Percentiles rank a stretch among this genome's conserved stretches.
Conservation (phyloP, 768 basidiomycete genomes). For the Hemileccinum impolitum region DNA sequence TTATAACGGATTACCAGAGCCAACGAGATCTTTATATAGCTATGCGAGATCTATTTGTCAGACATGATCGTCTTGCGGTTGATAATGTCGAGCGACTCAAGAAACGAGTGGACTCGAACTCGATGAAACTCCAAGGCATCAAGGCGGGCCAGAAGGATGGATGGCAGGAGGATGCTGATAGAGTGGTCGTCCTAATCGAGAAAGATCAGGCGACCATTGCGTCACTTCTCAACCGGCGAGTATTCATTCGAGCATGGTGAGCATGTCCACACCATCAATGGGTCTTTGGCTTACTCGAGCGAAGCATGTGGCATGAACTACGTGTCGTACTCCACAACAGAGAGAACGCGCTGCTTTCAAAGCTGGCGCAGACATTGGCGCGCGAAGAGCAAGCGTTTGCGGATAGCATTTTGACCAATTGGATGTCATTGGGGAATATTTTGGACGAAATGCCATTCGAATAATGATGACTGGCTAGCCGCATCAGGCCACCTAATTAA, state of each 20-base stretch:
- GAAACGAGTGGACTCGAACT: conserved; percentile 77
- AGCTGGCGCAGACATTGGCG: conserved; percentile 69
- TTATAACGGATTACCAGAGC: conserved; percentile 37
- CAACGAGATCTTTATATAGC: conserved; percentile 87
- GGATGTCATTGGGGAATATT: conserved; percentile 67
- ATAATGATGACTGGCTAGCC: conserved; percentile 35
- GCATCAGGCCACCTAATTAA: background rate
- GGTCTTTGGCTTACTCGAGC: conserved; percentile 6
- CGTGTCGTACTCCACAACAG: conserved; percentile 88
- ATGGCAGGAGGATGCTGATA: conserved; percentile 86
- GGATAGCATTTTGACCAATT: conserved; percentile 62
- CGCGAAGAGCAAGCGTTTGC: conserved; percentile 70
- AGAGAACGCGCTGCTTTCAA: conserved; percentile 78
- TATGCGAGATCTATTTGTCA: conserved; percentile 79
- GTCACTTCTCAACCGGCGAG: conserved; percentile 68
- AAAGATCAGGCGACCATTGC: conserved; percentile 82
- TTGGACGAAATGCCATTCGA: conserved; percentile 86
- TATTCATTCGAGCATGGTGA: conserved; percentile 86
- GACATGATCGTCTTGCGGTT: conserved; percentile 83
- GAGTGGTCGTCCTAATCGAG: conserved; percentile 66
- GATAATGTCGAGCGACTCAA: conserved; percentile 87
- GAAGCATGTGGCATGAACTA: conserved; percentile 94
- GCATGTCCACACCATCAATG: conserved; percentile 17
- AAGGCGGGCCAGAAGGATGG: conserved; percentile 70
- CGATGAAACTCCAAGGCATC: conserved; percentile 72